Base-by-base conservation (phyloP, 225 moss, liverwort and hornwort genomes). In the Physcomitrium patens region DNA sequence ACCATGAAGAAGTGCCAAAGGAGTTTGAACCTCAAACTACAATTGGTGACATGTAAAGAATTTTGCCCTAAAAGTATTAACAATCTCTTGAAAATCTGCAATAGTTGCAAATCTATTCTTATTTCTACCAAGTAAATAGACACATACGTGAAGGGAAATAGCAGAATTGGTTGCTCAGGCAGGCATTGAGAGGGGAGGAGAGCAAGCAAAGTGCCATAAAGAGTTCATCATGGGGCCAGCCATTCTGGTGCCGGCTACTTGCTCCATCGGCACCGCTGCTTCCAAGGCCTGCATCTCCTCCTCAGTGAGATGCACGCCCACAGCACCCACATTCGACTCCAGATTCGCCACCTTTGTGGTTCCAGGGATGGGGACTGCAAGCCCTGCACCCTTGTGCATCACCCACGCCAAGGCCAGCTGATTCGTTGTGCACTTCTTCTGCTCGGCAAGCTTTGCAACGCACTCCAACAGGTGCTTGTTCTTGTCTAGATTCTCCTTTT, bases 341-440 rank as follows among this genome's bases (percentile, higher is more conserved):
- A 94, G 63, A 54, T 94, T 94, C 7, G 82, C 66, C 7, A 80
- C 23, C 69, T 91, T 94, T 0, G 94, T 94, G 13, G 94, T 94
- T 10, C 91, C 94, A 5, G 91, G 92, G 81, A 94, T 92, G 46
- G 93, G 93, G 22, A 89, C 90, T 2, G 91, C 19, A 13, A 1
- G 17, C 0, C 74, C 70, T 67, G 70, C 85, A 49, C 93, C 95
- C 72, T 86, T 87, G 23, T 83, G 81, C 1, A 87, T 92, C 63
- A 94, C 88, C 90, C 92, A 92, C 7, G 84, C 87, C 42, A 92
- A 78, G 0, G 94, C 94, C 80, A 94, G 58, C 83, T 94, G 92
- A 71, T 84, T 87, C 8, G 91, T 78, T 0, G 87, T 82, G 55
- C 79, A 81, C 51, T 73, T 80, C 65, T 87, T 82, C 81, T 80